Evolutionary conservation across 768 basidiomycete species (phyloP), one percentile per base, ranked within the genome.

Genomic region (Mycena venus): DNA sequence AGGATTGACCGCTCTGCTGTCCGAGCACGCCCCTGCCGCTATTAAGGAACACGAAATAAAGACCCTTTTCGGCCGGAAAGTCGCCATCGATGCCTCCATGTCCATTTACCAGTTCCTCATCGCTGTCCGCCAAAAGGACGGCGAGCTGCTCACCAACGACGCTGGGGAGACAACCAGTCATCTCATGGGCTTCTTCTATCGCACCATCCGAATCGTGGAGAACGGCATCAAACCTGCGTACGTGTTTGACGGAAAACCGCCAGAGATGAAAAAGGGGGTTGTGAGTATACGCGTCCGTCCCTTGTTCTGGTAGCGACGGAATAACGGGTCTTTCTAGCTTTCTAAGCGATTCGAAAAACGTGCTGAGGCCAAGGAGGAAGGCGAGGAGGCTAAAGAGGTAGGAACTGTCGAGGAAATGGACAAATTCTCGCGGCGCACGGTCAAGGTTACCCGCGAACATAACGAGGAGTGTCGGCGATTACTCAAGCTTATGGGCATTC

Each of bases 141-240:
- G 98, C 23, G 96, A 99, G 84, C 91, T 97, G 88, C 90, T 99
- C 77, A 98, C 94, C 78, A 99, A 99, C 80, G 98, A 99, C n/a
- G 92, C 93, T 0, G 98, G 98, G 21, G 98, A 99, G 81, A 98
- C 96, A 4, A 99, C 98, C 2, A 97, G 96, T 85, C 98, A 99
- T 84, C 87, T 99, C 14, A 99, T 99, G 97, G 98, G 98, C 0
- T 94, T 99, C 83, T 99, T 99, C 86, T 99, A 99, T 80, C 90
- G 97, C 44, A 99, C 98, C 0, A 95, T 99, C 72, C 90, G 98
- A 27, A 99, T 99, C 82, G 97, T 97, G 21, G 98, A 99, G 85
- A 98, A 99, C 77, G 98, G 98, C 4, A 96, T 99, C 81, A 99
- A 99, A 80, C 97, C 98, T 0, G 94, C 94, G 38, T 99, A 99